Percentiles rank a stretch among this genome's conserved stretches.
These are phyloP conservation scores for Cordyceps farinosa DNA, from an alignment of 2,329 filamentous ascomycete genomes.

Conservation along the genomic window DNA sequence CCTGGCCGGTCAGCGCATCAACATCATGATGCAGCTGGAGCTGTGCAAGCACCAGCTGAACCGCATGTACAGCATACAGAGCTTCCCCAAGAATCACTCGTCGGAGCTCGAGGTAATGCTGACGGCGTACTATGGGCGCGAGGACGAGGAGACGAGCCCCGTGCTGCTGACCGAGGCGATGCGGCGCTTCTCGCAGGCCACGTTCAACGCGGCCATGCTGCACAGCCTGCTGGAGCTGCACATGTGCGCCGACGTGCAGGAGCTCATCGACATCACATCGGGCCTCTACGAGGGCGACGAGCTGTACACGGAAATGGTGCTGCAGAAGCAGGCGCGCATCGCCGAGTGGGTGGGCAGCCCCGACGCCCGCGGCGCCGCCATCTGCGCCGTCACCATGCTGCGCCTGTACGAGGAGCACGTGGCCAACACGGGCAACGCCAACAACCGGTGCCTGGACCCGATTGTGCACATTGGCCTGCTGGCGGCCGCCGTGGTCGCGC, in stretches of 20 bases:
- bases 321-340: conserved; percentile 9
- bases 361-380: conserved; percentile 7
- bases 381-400: conserved; percentile 7
- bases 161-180: conserved; percentile 14
- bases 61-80: conserved; percentile 11
- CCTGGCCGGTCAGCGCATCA: conserved; percentile 16
- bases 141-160: conserved; percentile 11
- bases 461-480: conserved; percentile 8
- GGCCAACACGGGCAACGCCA: background rate
- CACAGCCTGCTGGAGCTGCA: conserved; percentile 11
- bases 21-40: conserved; percentile 27
- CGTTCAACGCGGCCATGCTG: conserved; percentile 3
- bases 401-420: conserved; percentile 12
- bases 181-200: conserved; percentile 12
- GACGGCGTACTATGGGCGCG: conserved; percentile 11
- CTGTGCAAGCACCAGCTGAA: conserved; percentile 27
- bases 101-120: conserved; percentile 5
- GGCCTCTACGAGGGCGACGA: conserved; percentile 13
- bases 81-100: conserved; percentile 2
- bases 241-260: conserved; percentile 12
- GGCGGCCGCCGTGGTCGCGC: conserved; percentile 6
- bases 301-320: conserved; percentile 9
- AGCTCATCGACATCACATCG: conserved; percentile 5
- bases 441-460: background rate
- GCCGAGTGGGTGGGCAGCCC: conserved; percentile 9